Base-by-base conservation (phyloP, 2,329 filamentous ascomycete genomes). In the Penicillium frequentans region DNA sequence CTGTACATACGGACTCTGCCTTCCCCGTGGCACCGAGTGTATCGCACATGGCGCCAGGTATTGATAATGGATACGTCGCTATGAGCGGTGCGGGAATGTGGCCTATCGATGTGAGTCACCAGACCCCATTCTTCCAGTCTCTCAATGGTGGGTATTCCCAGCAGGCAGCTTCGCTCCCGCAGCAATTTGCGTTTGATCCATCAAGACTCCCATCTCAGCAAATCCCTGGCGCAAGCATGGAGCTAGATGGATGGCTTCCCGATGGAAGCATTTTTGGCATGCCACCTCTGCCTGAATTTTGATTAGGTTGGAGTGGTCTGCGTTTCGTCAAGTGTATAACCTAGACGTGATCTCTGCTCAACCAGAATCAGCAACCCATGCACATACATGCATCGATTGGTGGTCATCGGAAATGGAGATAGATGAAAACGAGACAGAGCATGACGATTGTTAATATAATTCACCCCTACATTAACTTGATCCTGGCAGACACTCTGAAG, bases 211-310 rank as follows among this genome's bases (percentile, higher is more conserved):
- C 61, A 21, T 55, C 54, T 37, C 66, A 57, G 43, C 55, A 56
- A 8, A 55, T 61, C 31, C 49, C 59, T 14, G 60, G 60, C n/a
- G 59, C 61, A 24, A 64, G 67, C 21, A 68, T 71, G 65, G 69
- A 71, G 48, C 37, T 70, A 27, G 69, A 72, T 50, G 68, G 68
- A 1, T 72, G 69, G 69, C 56, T 70, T 49, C 65, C 69, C 5
- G 67, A 69, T 46, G 66, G 68, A 19, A 70, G 64, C 55, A 62
- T 71, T 21, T 69, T 64, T 52, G 68, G 67, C 13, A 59, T 68
- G 61, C 65, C 65, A 14, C 64, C 61, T 39, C 57, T 71, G 57
- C 69, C 68, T 43, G 68, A 67, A 19, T 64, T 70, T 50, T 71
- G 61, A 62, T 23, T 23, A 2, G 19, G 19, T 42, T 42, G n/a